A percentile compares a stretch with the other conserved stretches of the same genome.
Evolutionary conservation across 192 early-diverging fungal species (phyloP).

Genomic region (Rhizoclosmatium sp.): DNA sequence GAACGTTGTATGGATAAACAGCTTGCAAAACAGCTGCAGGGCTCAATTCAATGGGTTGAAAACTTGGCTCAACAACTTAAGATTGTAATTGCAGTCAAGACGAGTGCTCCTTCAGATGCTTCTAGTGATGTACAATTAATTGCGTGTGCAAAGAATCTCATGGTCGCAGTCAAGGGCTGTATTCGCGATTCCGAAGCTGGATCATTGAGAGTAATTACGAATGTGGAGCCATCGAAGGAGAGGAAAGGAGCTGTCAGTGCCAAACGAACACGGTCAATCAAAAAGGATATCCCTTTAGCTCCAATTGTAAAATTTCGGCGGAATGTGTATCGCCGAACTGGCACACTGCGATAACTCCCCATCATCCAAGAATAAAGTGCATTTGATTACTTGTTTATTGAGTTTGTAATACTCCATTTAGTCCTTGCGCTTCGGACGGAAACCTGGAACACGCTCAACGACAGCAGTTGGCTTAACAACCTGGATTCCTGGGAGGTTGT

Average conservation of each 20-base stretch:
- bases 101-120: constrained; percentile 49
- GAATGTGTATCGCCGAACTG: constrained; percentile 1
- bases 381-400: neutral
- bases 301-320: constrained; percentile 7
- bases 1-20: constrained; percentile 51
- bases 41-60: constrained; percentile 42
- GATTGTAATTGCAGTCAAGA: constrained; percentile 63
- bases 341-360: neutral
- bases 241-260: neutral
- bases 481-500: constrained; percentile 84
- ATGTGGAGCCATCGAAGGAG: neutral
- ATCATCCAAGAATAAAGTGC: neutral
- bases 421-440: neutral
- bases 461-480: constrained; percentile 58
- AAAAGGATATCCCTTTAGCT: neutral
- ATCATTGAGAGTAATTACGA: constrained; percentile 34
- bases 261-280: neutral
- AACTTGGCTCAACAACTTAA: constrained; percentile 62
- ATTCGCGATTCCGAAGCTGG: constrained; percentile 52
- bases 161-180: constrained; percentile 46
- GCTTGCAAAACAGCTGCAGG: constrained; percentile 38
- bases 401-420: no score
- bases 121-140: constrained; percentile 55
- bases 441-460: constrained; percentile 48
- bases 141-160: constrained; percentile 57